These are phyloP conservation scores for Colletotrichum sp. DNA, from an alignment of 2,329 filamentous ascomycete genomes.

Conservation along the genomic window DNA sequence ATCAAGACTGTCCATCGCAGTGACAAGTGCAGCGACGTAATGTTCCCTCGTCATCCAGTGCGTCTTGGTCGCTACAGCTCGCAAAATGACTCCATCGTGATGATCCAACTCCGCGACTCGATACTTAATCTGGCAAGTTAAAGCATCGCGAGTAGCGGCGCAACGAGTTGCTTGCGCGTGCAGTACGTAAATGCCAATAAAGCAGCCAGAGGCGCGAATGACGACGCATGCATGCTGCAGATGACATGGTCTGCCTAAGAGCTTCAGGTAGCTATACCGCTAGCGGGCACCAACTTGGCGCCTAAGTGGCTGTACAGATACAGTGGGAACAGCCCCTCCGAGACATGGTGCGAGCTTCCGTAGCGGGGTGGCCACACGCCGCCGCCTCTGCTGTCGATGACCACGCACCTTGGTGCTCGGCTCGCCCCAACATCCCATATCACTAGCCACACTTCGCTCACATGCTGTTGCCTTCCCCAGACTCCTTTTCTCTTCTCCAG, in stretches of 20 bases:
- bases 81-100: not conserved
- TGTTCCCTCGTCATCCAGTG: not conserved
- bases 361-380: conserved; percentile 14
- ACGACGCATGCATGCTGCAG: conserved; percentile 22
- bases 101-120: not conserved
- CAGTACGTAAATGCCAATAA: conserved; percentile 2
- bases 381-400: not conserved
- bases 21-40: not conserved
- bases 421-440: conserved; percentile 4
- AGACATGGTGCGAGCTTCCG: conserved; percentile 19
- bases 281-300: not conserved
- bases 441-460: conserved; percentile 17
- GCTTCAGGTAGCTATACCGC: conserved; percentile 13
- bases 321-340: conserved; percentile 14
- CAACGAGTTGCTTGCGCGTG: conserved; percentile 19
- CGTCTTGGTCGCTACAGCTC: not conserved
- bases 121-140: not conserved
- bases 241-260: conserved; percentile 14
- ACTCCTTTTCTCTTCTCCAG: not conserved
- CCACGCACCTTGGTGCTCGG: not conserved
- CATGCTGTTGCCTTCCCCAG: not conserved
- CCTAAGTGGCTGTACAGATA: conserved; percentile 11
- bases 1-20: not conserved
- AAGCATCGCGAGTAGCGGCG: not conserved
- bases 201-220: conserved; percentile 1